A percentile compares a stretch with the other conserved stretches of the same genome.
Evolutionary conservation across 805 yeast genomes (phyloP).

Genomic region (Nematodospora valgi): DNA sequence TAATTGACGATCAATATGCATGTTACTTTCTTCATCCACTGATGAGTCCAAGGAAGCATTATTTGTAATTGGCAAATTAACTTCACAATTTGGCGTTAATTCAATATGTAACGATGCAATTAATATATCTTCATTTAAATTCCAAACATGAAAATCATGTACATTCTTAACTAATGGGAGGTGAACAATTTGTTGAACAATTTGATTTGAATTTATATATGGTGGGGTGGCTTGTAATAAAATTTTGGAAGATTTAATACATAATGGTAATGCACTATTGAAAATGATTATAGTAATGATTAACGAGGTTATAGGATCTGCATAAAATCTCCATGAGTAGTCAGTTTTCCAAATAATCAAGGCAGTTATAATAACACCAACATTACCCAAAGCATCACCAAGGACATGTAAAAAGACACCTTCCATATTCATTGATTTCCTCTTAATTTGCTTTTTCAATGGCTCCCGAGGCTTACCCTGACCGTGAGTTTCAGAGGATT

Average conservation of each 20-base stretch:
- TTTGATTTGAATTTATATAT: slow-evolving; percentile 70
- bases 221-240: slow-evolving; percentile 90
- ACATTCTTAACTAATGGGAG: slow-evolving; percentile 76
- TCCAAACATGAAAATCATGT: slow-evolving; percentile 97
- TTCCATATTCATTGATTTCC: slow-evolving; percentile 87
- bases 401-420: slow-evolving; percentile 94
- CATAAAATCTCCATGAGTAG: slow-evolving; percentile 79
- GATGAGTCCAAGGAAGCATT: background rate
- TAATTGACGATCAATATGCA: slow-evolving; percentile 29
- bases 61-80: slow-evolving; percentile 1
- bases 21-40: slow-evolving; percentile 17
- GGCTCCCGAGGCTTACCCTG: background rate
- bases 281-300: slow-evolving; percentile 85
- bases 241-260: slow-evolving; percentile 81
- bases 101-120: slow-evolving; percentile 91
- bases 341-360: slow-evolving; percentile 91
- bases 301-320: slow-evolving; percentile 84
- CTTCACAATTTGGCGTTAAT: slow-evolving; percentile 28
- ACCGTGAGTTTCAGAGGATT: too few species aligned
- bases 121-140: slow-evolving; percentile 77
- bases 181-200: slow-evolving; percentile 62
- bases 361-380: slow-evolving; percentile 90
- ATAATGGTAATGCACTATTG: slow-evolving; percentile 86
- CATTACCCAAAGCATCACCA: slow-evolving; percentile 94
- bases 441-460: slow-evolving; percentile 21